Conservation (phyloP, 2,329 filamentous ascomycete species). For the Blastomyces silverae region DNA sequence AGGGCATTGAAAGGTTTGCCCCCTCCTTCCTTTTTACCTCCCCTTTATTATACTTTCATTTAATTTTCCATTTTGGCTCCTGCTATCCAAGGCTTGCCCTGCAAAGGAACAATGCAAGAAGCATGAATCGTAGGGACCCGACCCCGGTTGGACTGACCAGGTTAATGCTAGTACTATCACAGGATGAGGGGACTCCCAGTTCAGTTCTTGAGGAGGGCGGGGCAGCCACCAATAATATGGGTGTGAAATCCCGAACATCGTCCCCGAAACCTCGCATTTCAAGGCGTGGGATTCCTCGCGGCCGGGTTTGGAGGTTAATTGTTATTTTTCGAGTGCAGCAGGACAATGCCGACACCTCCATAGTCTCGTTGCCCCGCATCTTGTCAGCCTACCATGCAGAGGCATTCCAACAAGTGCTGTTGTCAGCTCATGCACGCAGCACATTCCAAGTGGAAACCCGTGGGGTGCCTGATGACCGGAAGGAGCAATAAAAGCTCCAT, state of each 20-base stretch:
- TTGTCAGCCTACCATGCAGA: not conserved
- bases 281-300: not conserved
- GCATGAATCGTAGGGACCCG: no score
- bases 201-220: not conserved
- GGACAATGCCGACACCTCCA: not conserved
- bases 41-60: not conserved
- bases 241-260: not conserved
- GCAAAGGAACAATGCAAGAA: no score
- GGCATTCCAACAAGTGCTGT: not conserved
- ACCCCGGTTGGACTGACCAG: not conserved
- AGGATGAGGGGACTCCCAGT: not conserved
- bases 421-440: constrained; percentile 7
- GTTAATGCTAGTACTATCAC: not conserved
- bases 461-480: not conserved
- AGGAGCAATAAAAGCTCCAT: not conserved
- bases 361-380: not conserved
- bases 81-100: no score
- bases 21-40: no score
- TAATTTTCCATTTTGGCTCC: no score
- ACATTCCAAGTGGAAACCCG: not conserved
- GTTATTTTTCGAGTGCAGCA: not conserved
- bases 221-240: constrained; percentile 3
- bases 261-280: not conserved
- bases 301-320: not conserved
- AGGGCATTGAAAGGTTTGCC: not conserved